Evolutionary conservation across 2,329 filamentous ascomycete species (phyloP).

Genomic region (Colletotrichum sp.): DNA sequence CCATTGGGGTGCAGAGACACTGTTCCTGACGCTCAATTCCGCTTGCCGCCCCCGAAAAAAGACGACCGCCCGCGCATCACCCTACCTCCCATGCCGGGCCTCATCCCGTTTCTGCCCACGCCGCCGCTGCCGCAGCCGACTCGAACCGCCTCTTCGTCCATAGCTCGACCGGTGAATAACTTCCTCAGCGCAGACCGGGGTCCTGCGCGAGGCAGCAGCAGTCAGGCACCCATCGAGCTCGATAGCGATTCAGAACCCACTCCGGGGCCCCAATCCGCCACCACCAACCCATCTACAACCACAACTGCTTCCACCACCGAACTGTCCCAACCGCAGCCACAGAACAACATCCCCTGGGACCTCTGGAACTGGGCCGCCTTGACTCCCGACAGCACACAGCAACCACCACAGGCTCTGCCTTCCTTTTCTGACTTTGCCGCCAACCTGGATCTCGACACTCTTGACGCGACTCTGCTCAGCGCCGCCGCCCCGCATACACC

Average conservation of each 20-base stretch:
- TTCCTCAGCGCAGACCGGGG: not conserved
- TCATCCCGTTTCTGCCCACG: constrained; percentile 12
- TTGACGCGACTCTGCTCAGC: not conserved
- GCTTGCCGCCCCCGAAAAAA: not conserved
- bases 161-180: not conserved
- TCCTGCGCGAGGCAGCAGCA: constrained; percentile 8
- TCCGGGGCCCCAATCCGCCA: not conserved
- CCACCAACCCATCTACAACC: not conserved
- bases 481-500: constrained; percentile 22
- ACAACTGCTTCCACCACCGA: not conserved
- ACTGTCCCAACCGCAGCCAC: not conserved
- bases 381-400: not conserved
- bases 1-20: not conserved
- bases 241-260: constrained; percentile 6
- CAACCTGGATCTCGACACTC: not conserved
- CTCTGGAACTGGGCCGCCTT: not conserved
- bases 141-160: not conserved
- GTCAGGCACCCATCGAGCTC: constrained; percentile 13
- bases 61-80: not conserved
- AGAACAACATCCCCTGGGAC: not conserved
- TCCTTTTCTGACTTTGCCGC: constrained; percentile 13
- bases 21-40: not conserved
- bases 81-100: constrained; percentile 14
- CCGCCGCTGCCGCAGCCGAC: constrained; percentile 9
- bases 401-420: constrained; percentile 1